Base-by-base conservation (phyloP, 805 yeast genomes). In the Zygosaccharomyces rouxii region DNA sequence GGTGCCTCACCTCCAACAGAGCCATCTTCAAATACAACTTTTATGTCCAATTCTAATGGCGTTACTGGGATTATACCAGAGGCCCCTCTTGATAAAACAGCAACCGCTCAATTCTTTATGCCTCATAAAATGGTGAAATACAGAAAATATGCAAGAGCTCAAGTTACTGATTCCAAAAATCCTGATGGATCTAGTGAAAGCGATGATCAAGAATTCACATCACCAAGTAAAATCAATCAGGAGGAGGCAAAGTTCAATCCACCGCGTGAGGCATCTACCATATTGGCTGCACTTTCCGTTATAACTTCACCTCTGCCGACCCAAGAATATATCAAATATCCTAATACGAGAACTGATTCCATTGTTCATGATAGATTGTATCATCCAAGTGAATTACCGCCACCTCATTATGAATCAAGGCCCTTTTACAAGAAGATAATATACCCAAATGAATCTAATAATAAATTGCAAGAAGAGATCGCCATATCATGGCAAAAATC, bases 401-500 rank as follows among this genome's bases (percentile, higher is more conserved):
- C 75, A 3, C 68, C 77, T 3, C 72, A 75, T 50, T 72, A 70
- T 44, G 44, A 50, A 9, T 55, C 59, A 30, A 53, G 67, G 19
- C 51, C 63, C 2, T 44, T 52, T 5, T 44, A 62, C 30, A 64
- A 62, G 41, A 65, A 62, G 39, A 42, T 66, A 1, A 49, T 66
- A 13, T 64, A 62, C 46, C 67, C 66, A 3, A 60, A 65, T 38
- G 70, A 67, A 38, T 56, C 63, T 26, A 55, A 51, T 3, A 63
- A 67, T 48, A 54, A 65, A 35, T 60, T 64, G 1, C 73, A 72
- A 49, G 98, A 94, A 55, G 76, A 78, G 47, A 84, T 94, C 45
- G 99, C 99, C 0, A 71, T 96, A 35, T 80, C 82, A 41, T 94
- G 96, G 84, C 98, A 92, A 62, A 74, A 78, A 49, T 81, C 78